phyloP scores from a whole-genome alignment of 148 eudicot species.

The Salicornia ramosissima region DNA sequence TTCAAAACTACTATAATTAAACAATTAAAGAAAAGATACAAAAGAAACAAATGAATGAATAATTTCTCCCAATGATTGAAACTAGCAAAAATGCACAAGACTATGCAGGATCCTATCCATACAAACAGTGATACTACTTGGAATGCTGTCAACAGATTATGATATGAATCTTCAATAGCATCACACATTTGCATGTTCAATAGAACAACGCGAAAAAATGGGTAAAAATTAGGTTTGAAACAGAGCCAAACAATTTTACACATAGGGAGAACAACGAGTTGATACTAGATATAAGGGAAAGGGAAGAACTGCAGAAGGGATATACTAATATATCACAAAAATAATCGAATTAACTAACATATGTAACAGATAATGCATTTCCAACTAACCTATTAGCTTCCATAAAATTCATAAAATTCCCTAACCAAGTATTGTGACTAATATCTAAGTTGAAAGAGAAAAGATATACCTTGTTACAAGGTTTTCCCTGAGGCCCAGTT shows the following conservation, averaged over 20 bases:
- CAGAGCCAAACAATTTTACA: not conserved
- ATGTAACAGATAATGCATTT: not conserved
- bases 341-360: not conserved
- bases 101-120: not conserved
- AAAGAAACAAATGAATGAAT: not conserved
- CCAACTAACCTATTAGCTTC: constrained; percentile 2
- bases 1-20: not conserved
- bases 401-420: not conserved
- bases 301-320: not conserved
- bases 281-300: not conserved
- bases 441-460: not conserved
- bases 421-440: not conserved
- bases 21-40: not conserved
- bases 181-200: not conserved
- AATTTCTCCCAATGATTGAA: not conserved
- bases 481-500: constrained; percentile 86
- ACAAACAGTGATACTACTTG: too few relatives aligned
- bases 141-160: not conserved
- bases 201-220: not conserved
- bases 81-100: not conserved
- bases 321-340: not conserved
- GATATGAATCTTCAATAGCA: not conserved
- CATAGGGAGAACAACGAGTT: not conserved
- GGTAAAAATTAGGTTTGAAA: not conserved
- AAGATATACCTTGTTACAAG: constrained; percentile 76